These are phyloP conservation scores for Talaromyces thailandensis DNA, from an alignment of 495 filamentous ascomycete species.

Conservation along the genomic window DNA sequence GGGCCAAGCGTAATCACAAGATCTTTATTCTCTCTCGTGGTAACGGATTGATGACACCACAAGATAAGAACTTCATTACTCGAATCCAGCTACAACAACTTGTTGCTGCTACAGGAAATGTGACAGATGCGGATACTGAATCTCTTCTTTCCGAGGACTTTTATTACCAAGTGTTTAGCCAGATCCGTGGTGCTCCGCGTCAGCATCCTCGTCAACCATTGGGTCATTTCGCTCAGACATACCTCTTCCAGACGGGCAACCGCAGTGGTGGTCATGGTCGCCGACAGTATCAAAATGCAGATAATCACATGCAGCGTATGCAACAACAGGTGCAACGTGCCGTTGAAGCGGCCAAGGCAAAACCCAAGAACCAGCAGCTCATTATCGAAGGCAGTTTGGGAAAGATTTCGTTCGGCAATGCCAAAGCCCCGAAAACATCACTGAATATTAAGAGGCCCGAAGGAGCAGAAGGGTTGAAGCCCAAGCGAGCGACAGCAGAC, in stretches of 20 bases:
- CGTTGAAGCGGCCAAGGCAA: constrained; percentile 91
- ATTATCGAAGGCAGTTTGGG: constrained; percentile 96
- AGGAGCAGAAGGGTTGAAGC: constrained; percentile 42
- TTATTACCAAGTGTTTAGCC: constrained; percentile 94
- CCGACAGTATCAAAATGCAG: constrained; percentile 64
- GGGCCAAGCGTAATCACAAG: constrained; percentile 97
- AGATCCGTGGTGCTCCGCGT: constrained; percentile 79
- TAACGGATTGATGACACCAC: constrained; percentile 96
- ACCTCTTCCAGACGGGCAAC: constrained; percentile 84
- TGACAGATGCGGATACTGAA: constrained; percentile 70
- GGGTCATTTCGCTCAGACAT: constrained; percentile 95
- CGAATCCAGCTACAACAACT: constrained; percentile 95
- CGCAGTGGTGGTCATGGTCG: constrained; percentile 57
- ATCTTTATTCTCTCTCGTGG: constrained; percentile 88
- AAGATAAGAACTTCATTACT: constrained; percentile 99
- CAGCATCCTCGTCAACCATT: constrained; percentile 85
- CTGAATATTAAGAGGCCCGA: constrained; percentile 93
- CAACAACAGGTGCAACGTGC: constrained; percentile 97
- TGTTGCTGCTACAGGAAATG: constrained; percentile 80
- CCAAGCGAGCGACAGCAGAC: constrained; percentile 30
- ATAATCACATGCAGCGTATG: constrained; percentile 98
- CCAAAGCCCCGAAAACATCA: constrained; percentile 88
- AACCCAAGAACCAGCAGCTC: constrained; percentile 97
- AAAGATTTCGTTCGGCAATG: constrained; percentile 98
- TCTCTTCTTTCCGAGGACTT: constrained; percentile 84